Conservation (phyloP, 2,329 filamentous ascomycete species). For the Trichothecium roseum region DNA sequence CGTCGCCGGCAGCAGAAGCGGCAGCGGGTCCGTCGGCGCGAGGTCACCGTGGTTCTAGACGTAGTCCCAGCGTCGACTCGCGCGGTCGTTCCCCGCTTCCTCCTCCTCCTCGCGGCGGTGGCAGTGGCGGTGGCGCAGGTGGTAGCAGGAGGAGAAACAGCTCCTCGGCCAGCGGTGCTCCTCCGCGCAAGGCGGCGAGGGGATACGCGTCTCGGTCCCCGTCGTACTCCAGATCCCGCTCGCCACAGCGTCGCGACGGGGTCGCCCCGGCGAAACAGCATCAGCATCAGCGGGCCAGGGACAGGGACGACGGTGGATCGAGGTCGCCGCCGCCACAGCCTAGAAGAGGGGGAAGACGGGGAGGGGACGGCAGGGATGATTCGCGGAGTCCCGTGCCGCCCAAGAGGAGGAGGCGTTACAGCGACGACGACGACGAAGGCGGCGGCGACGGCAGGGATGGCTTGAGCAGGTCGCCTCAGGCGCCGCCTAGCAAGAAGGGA, state of each 20-base stretch:
- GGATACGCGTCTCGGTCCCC: conserved; percentile 18
- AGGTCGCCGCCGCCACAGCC: conserved; percentile 14
- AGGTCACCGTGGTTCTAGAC: conserved; percentile 7
- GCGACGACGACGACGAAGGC: no score
- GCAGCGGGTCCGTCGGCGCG: conserved; percentile 10
- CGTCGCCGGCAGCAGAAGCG: no score
- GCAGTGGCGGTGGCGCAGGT: no score
- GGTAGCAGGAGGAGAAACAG: conserved; percentile 18
- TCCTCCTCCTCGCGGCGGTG: no score
- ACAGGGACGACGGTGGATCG: conserved; percentile 5
- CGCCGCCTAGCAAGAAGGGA: conserved; percentile 13
- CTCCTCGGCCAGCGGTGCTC: conserved; percentile 20
- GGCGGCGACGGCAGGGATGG: no score
- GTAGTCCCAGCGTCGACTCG: conserved; percentile 1
- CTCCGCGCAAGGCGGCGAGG: conserved; percentile 11
- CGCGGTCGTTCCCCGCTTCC: background rate
- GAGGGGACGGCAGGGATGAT: background rate
- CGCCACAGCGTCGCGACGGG: no score
- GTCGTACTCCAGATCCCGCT: conserved; percentile 10
- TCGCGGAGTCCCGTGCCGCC: conserved; percentile 5
- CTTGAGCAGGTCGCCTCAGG: conserved; percentile 12
- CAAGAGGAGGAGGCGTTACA: conserved; percentile 12
- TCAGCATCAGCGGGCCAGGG: no score
- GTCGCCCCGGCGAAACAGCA: no score
- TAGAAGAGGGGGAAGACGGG: conserved; percentile 7